Base-by-base conservation (phyloP, 139 green algal species). In the Micractinium conductrix region DNA sequence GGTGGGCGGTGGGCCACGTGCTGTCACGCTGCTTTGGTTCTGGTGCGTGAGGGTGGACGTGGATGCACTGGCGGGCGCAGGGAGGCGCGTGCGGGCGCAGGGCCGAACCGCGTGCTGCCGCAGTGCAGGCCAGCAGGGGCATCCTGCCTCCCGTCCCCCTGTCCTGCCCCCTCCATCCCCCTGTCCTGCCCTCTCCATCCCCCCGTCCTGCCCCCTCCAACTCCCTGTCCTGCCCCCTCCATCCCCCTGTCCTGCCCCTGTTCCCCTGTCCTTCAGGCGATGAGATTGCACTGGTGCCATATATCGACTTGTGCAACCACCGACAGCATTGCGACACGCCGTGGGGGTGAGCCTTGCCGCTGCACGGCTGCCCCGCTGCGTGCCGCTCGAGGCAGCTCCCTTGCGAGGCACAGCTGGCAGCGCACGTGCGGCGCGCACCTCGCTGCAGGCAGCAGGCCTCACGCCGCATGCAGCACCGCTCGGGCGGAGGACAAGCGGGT, bases 1-100 rank as follows among this genome's bases (percentile, higher is more conserved):
- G 76, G 10, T 82, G 76, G 76, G 76, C 55, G 38, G 28, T 82
- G 76, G 76, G 76, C 38, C 76, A 82, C 12, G 76, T 82, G 40
- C 2, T 73, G 38, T 82, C 76, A 5, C 76, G 76, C 38, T 72
- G 76, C 76, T 82, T 72, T 24, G 76, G 76, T 9, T 82, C 76
- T 33, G 76, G 76, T 82, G 5, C 53, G 53, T 62, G 53, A 19
- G 2, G 53, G 48, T 10, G 48, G 48, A 21, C 53, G 26, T 16
- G 19, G 19, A 30, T 62, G 53, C 53, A 62, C 53, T 58, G 48
- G 14, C 24, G 26, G 10, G 53, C 19, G 53, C 53, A 62, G 53
- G 48, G 12, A 58, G 10, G 48, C 14, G 53, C 19, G 19, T 21
- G 26, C 19, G 53, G 19, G 19, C 7, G 5, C 53, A 62, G 53